A percentile compares a stretch with the other conserved stretches of the same genome.
phyloP scores from a whole-genome alignment of 306 rosid genomes.

The Prunus dulcis region DNA sequence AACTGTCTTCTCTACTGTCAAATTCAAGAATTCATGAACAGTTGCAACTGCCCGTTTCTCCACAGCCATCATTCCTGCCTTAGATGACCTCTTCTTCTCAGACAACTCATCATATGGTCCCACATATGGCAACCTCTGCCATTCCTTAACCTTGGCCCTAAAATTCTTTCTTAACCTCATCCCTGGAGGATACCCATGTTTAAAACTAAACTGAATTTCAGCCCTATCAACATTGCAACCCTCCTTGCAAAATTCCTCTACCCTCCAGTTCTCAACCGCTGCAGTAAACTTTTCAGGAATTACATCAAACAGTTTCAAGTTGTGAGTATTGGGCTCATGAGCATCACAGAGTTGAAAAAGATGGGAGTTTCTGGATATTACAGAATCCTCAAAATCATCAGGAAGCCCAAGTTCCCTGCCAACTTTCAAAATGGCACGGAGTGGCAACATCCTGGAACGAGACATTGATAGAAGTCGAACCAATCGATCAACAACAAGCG shows the following conservation, averaged over 20 bases:
- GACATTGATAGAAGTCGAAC: slow-evolving; percentile 74
- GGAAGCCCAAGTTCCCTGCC: slow-evolving; percentile 95
- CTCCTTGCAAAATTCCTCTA: slow-evolving; percentile 70
- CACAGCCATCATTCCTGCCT: slow-evolving; percentile 43
- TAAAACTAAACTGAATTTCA: slow-evolving; percentile 59
- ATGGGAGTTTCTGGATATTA: slow-evolving; percentile 49
- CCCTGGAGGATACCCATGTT: slow-evolving; percentile 74
- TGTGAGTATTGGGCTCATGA: slow-evolving; percentile 68
- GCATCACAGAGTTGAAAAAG: slow-evolving; percentile 72
- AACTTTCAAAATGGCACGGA: slow-evolving; percentile 79
- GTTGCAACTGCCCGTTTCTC: slow-evolving; percentile 83
- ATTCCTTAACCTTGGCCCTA: slow-evolving; percentile 81
- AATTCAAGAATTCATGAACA: slow-evolving; percentile 82
- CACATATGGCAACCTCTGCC: slow-evolving; percentile 71
- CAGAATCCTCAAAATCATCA: slow-evolving; percentile 84
- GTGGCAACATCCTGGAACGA: slow-evolving; percentile 63
- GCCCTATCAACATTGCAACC: slow-evolving; percentile 49
- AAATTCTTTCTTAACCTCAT: slow-evolving; percentile 68
- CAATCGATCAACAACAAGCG: slow-evolving; percentile 58
- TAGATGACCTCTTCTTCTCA: slow-evolving; percentile 44
- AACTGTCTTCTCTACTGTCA: slow-evolving; percentile 90
- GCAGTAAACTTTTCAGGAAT: slow-evolving; percentile 38
- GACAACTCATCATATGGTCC: slow-evolving; percentile 68
- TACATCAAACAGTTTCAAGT: slow-evolving; percentile 56
- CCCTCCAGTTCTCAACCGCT: slow-evolving; percentile 83